Conservation (phyloP, 306 rosid species). For the Senna siamea region DNA sequence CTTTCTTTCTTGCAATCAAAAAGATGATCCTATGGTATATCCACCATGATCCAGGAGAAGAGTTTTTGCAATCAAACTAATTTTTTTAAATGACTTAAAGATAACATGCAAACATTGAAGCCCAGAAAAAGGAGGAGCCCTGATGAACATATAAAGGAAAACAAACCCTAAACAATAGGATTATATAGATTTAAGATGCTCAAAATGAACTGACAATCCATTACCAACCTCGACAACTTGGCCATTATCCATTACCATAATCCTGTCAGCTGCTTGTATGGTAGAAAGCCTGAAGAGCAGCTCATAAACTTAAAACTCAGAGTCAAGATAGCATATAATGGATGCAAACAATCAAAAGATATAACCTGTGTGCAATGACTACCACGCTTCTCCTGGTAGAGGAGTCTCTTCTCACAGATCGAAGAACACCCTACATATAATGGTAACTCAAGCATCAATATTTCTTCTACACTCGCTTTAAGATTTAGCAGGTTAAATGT, state of each 20-base stretch:
- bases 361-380: constrained; percentile 90
- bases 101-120: constrained; percentile 15
- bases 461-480: constrained; percentile 16
- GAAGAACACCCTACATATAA: constrained; percentile 82
- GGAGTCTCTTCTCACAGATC: constrained; percentile 72
- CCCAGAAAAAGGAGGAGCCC: not conserved
- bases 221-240: constrained; percentile 78
- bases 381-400: constrained; percentile 70
- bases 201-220: constrained; percentile 35
- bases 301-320: constrained; percentile 22
- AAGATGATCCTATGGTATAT: not conserved
- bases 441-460: constrained; percentile 38
- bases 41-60: constrained; percentile 30
- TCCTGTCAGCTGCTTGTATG: constrained; percentile 92
- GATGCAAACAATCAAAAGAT: constrained; percentile 24
- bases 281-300: constrained; percentile 83
- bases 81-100: not conserved
- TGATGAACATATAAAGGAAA: constrained; percentile 18
- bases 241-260: constrained; percentile 91
- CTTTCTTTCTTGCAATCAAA: too few species aligned
- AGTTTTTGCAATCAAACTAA: constrained; percentile 17
- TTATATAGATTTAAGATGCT: constrained; percentile 10
- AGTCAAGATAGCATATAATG: constrained; percentile 15
- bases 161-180: constrained; percentile 16
- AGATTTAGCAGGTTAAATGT: constrained; percentile 26